Percentiles rank a stretch among this genome's conserved stretches.
phyloP scores from a whole-genome alignment of 768 basidiomycete species.

The Suillus occidentalis region DNA sequence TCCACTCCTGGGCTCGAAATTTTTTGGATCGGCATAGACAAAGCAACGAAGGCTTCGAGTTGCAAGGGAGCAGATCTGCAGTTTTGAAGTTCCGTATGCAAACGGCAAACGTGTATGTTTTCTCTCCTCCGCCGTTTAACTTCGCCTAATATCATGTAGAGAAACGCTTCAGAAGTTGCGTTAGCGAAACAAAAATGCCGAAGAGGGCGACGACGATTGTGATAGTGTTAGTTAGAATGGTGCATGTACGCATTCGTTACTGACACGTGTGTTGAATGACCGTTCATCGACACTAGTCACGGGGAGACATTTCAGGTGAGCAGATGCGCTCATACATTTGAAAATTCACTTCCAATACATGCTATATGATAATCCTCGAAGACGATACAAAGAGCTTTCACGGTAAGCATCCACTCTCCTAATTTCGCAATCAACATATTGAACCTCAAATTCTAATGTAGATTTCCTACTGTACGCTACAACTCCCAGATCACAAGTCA shows the following conservation, averaged over 20 bases:
- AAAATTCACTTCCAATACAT: neutral
- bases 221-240: constrained; percentile 12
- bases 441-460: constrained; percentile 12
- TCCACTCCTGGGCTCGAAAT: too few relatives aligned
- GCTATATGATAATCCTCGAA: neutral
- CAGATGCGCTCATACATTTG: constrained; percentile 8
- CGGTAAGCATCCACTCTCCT: too few relatives aligned
- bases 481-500: neutral
- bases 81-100: too few relatives aligned
- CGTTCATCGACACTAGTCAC: neutral
- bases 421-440: constrained; percentile 8
- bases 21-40: too few relatives aligned
- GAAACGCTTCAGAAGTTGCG: too few relatives aligned
- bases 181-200: too few relatives aligned
- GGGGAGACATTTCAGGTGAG: constrained; percentile 17
- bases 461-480: constrained; percentile 10
- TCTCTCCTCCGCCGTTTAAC: too few relatives aligned
- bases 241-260: constrained; percentile 10
- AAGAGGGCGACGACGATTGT: too few relatives aligned
- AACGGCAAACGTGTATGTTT: too few relatives aligned
- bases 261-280: neutral
- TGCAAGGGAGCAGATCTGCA: too few relatives aligned
- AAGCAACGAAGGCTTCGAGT: too few relatives aligned
- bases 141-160: too few relatives aligned
- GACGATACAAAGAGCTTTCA: neutral